These are phyloP conservation scores for Pythium myriotylum DNA, from an alignment of 352 stramenopile species.

Conservation along the genomic window DNA sequence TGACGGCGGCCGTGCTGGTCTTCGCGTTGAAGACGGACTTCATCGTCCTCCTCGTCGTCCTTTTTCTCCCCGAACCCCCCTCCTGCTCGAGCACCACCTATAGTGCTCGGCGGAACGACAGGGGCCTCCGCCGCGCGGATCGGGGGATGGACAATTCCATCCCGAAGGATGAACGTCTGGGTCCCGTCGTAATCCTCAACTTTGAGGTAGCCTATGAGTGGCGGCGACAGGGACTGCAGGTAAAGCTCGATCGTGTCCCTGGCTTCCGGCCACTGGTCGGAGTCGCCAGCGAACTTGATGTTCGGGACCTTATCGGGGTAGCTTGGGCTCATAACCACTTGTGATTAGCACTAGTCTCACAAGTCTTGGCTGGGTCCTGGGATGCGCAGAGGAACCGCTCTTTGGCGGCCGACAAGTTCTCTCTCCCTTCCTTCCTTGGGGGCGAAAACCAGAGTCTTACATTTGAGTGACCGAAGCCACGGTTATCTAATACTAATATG, in stretches of 20 bases:
- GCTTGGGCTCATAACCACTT: constrained; percentile 1
- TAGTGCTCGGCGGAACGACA: background rate
- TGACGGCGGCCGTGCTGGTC: no score
- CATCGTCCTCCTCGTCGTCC: no score
- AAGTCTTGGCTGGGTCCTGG: no score
- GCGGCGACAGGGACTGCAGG: background rate
- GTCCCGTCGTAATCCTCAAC: background rate
- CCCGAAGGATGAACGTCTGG: background rate
- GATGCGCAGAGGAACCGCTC: no score
- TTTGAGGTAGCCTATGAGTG: background rate
- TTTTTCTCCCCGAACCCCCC: background rate
- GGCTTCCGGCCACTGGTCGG: background rate
- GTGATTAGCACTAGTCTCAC: no score
- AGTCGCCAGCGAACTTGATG: no score
- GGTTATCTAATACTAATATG: no score
- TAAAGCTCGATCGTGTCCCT: constrained; percentile 1
- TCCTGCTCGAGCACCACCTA: background rate
- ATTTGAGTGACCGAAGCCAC: no score
- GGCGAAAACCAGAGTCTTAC: no score
- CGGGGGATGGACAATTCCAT: background rate
- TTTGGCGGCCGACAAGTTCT: no score
- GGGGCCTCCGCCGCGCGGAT: background rate
- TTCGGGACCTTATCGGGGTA: background rate
- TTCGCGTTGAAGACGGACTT: no score
- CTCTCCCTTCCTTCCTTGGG: no score